A percentile compares a stretch with the other conserved stretches of the same genome.
These are phyloP conservation scores for Polyporus arcularius DNA, from an alignment of 768 basidiomycete genomes.

Conservation along the genomic window DNA sequence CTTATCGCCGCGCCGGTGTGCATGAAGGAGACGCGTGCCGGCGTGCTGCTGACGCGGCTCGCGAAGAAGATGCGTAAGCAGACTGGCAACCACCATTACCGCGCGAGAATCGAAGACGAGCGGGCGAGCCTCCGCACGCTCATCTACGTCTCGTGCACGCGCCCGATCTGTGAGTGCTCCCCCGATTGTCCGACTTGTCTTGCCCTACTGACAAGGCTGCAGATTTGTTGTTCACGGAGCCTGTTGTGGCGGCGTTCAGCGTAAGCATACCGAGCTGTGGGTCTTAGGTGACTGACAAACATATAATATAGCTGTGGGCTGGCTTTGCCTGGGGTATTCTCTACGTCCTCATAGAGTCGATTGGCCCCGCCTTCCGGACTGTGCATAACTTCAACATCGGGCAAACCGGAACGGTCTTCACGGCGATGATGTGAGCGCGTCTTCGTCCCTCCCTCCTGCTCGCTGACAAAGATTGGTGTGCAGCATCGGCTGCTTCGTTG, in stretches of 20 bases:
- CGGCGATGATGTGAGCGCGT: constrained; percentile 51
- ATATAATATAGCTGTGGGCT: constrained; percentile 56
- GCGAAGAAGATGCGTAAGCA: constrained; percentile 65
- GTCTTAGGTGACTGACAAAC: neutral
- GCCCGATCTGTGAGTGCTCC: constrained; percentile 62
- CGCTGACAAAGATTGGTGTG: neutral
- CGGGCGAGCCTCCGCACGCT: constrained; percentile 53
- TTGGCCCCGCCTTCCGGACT: constrained; percentile 53
- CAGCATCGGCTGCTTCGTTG: constrained; percentile 51
- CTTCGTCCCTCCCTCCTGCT: neutral
- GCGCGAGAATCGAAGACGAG: constrained; percentile 65
- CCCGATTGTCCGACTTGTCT: neutral
- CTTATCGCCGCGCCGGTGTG: constrained; percentile 51
- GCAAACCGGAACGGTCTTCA: constrained; percentile 59
- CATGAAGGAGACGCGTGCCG: constrained; percentile 72
- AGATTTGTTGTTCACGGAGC: constrained; percentile 74
- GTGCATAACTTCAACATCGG: constrained; percentile 64
- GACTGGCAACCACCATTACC: constrained; percentile 64
- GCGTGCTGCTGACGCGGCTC: constrained; percentile 66
- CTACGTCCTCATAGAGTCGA: constrained; percentile 68
- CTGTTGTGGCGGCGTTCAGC: constrained; percentile 71
- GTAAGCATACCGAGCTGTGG: constrained; percentile 38
- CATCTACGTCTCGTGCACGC: constrained; percentile 69
- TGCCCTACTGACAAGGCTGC: neutral
- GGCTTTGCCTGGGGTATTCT: constrained; percentile 78